Percentiles rank a stretch among this genome's conserved stretches.
Evolutionary conservation across 768 basidiomycete genomes (phyloP).

Genomic region (Mycena rebaudengoi): DNA sequence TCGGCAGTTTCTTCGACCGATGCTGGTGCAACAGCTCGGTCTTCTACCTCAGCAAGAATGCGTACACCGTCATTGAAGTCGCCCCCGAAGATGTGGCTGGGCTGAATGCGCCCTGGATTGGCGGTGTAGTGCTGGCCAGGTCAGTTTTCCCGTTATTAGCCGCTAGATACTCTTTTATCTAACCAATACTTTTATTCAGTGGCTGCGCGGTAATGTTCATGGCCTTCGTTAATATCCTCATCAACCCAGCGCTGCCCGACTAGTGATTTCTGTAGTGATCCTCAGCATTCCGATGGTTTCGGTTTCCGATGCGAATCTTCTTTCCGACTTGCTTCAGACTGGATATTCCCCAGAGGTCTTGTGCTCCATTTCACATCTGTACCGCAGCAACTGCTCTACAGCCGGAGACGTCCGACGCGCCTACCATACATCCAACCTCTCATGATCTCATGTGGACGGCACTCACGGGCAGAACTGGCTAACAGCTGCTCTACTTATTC

Average conservation of each 20-base stretch:
- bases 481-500: no score
- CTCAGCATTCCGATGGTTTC: no score
- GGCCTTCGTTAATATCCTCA: conserved; percentile 17
- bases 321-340: no score
- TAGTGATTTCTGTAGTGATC: background rate
- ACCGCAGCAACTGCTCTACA: no score
- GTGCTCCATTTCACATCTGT: no score
- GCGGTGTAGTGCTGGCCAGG: conserved; percentile 18
- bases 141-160: background rate
- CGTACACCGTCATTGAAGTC: conserved; percentile 34
- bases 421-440: no score
- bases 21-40: conserved; percentile 39
- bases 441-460: no score
- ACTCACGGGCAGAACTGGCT: no score
- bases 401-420: no score
- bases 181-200: background rate
- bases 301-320: no score
- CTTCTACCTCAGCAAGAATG: conserved; percentile 23
- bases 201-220: conserved; percentile 23
- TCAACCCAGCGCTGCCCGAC: conserved; percentile 21
- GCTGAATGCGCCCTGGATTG: conserved; percentile 21
- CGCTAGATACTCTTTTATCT: no score
- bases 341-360: no score
- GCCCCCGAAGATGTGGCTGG: background rate
- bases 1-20: conserved; percentile 32